Evolutionary conservation across 2,329 filamentous ascomycete genomes (phyloP), one percentile per base, ranked within the genome.

Genomic region (Corinectria fuckeliana): DNA sequence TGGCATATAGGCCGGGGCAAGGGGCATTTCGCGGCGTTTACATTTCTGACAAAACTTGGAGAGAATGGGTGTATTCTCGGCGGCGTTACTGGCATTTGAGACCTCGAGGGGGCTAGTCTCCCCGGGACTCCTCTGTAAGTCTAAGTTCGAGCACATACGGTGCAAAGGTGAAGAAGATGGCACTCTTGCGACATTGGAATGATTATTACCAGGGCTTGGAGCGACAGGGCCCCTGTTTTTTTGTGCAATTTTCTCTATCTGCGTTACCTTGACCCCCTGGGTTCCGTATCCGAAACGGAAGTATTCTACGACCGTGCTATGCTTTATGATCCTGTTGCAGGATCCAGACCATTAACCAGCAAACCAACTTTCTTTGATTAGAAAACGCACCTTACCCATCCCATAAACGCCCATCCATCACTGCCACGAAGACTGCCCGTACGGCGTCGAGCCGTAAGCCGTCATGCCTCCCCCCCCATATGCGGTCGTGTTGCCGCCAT

Each of bases 401-500:
- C 61, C 67, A 65, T 67, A 69, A 72, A 68, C 66, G 67, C 68
- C 62, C 39, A 47, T 36, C 38, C 51, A 55, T 67, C 66, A 81
- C 71, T 78, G 80, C 82, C 82, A 85, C 30, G 80, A 78, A 42
- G 76, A 76, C 58, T 80, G 77, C n/a, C 82, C 82, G 14, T 83
- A 82, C 36, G 80, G 78, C 25, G 75, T 76, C 44, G 74, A 90
- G 59, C 88, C 91, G 3, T 90, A 88, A 3, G 89, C 90, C 14
- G 86, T 88, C 72, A 69, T 90, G 63, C 82, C 87, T 67, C 88
- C 41, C 11, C 41, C 78, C 63, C 82, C 91, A 2, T 90, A 88
- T 4, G 89, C 90, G 13, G 86, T 88, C 71, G 85, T 89, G 39
- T 87, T 88, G 57, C 88, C 84, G 13, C 83, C 83, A 47, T 82